Conservation (phyloP, 495 filamentous ascomycete species). For the Trichoderma orchidacearum region DNA sequence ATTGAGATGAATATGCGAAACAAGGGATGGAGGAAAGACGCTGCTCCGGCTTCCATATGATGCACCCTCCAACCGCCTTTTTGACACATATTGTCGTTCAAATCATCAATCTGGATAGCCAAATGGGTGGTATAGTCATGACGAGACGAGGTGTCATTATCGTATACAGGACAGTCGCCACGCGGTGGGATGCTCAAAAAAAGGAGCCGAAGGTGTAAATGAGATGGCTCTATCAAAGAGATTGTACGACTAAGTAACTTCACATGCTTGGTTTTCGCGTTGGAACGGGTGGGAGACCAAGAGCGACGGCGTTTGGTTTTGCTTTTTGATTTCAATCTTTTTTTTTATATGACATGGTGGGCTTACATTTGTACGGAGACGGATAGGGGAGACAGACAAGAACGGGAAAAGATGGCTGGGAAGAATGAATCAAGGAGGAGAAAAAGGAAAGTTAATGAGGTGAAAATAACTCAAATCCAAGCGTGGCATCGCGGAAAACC, state of each 20-base stretch:
- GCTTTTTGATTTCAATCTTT: not conserved
- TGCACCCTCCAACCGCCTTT: not conserved
- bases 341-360: not conserved
- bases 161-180: no score
- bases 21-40: conserved; percentile 69
- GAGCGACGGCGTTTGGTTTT: not conserved
- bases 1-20: conserved; percentile 81
- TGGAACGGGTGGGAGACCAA: not conserved
- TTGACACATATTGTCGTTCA: no score
- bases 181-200: not conserved
- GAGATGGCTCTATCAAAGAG: not conserved
- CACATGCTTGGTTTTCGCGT: not conserved
- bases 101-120: no score
- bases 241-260: not conserved
- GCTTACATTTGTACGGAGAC: no score
- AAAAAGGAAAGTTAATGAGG: no score
- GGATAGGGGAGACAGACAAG: no score
- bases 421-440: no score
- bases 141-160: not conserved
- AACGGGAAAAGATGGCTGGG: no score
- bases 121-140: not conserved
- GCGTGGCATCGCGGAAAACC: no score
- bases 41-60: conserved; percentile 35
- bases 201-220: not conserved
- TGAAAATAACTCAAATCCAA: no score